A percentile compares a stretch with the other conserved stretches of the same genome.
Evolutionary conservation across 225 moss, liverwort and hornwort genomes (phyloP).

Genomic region (Neckera pumila): DNA sequence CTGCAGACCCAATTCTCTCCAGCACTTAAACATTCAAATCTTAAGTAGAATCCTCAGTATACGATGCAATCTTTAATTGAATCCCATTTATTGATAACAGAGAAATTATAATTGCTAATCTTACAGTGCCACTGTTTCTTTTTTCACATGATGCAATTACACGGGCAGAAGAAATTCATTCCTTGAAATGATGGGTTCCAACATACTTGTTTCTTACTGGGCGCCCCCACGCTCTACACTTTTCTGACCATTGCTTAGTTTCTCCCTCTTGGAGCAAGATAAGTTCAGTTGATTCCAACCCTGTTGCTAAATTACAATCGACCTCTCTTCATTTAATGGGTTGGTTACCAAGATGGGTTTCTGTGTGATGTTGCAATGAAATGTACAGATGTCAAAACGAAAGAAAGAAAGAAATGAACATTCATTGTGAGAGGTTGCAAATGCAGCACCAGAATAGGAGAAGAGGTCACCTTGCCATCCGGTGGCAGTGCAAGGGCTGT

Average conservation of each 20-base stretch:
- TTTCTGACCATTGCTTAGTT: background rate
- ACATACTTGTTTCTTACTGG: background rate
- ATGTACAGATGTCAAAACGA: background rate
- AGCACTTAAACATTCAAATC: background rate
- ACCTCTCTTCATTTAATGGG: too few relatives aligned
- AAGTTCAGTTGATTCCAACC: background rate
- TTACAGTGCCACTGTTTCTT: background rate
- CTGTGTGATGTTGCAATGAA: background rate
- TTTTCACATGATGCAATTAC: background rate
- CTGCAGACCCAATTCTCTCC: slow-evolving; percentile 2
- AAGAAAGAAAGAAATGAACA: background rate
- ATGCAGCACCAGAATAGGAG: background rate
- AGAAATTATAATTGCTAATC: background rate
- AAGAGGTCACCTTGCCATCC: slow-evolving; percentile 63
- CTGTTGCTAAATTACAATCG: background rate
- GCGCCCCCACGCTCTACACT: background rate
- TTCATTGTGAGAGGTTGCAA: background rate
- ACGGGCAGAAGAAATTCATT: background rate
- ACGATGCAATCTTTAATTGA: background rate
- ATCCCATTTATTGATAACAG: background rate
- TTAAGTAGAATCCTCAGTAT: background rate
- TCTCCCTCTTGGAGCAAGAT: background rate
- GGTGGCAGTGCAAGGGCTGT: slow-evolving; percentile 77
- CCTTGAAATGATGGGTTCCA: background rate
- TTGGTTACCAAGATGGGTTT: background rate